A percentile compares a stretch with the other conserved stretches of the same genome.
Evolutionary conservation across 768 basidiomycete species (phyloP).

Genomic region (Leucogyrophana mollusca): DNA sequence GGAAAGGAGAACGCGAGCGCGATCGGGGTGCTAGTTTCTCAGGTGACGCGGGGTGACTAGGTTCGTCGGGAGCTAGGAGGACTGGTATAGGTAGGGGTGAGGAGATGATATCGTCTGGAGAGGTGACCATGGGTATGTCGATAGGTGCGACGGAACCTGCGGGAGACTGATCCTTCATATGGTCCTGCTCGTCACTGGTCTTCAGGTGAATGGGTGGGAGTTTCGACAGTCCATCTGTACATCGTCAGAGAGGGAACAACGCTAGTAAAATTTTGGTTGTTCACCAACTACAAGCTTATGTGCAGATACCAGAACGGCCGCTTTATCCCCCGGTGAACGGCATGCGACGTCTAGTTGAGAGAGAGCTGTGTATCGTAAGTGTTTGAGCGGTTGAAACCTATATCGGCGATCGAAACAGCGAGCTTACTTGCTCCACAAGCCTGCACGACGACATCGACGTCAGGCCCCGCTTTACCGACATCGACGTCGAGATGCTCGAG

Average conservation of each 20-base stretch:
- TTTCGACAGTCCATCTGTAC: slow-evolving; percentile 68
- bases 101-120: slow-evolving; percentile 4
- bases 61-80: background rate
- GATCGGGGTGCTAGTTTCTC: slow-evolving; percentile 5
- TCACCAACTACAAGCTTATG: slow-evolving; percentile 87
- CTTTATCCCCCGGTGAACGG: slow-evolving; percentile 75
- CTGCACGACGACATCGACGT: slow-evolving; percentile 63
- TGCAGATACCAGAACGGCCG: slow-evolving; percentile 73
- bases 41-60: slow-evolving; percentile 7
- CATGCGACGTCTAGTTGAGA: slow-evolving; percentile 46
- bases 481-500: slow-evolving; percentile 90
- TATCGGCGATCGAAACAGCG: background rate
- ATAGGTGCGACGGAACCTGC: background rate
- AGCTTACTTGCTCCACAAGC: slow-evolving; percentile 78
- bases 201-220: slow-evolving; percentile 75
- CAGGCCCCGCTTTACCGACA: slow-evolving; percentile 50
- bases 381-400: too few species aligned
- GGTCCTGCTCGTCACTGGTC: slow-evolving; percentile 47
- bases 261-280: slow-evolving; percentile 18
- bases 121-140: slow-evolving; percentile 1
- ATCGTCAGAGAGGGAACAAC: background rate
- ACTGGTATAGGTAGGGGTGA: slow-evolving; percentile 6
- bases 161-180: background rate
- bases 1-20: background rate
- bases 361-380: slow-evolving; percentile 51